A percentile compares a stretch with the other conserved stretches of the same genome.
phyloP scores from a whole-genome alignment of 345 rosid species.

The Arabidopsis suecica region DNA sequence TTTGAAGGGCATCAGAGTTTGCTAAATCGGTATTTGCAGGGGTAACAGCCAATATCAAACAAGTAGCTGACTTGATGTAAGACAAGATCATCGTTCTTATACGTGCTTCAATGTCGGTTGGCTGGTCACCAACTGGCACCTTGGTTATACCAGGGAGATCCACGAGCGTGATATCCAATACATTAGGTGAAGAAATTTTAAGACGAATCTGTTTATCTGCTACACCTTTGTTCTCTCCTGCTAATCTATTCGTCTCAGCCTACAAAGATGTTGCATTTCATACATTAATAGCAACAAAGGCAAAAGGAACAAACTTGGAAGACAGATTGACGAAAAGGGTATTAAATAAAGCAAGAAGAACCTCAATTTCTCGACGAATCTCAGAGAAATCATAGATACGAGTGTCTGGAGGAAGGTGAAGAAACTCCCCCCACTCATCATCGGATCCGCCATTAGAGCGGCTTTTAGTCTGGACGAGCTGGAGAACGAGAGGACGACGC shows the following conservation, averaged over 20 bases:
- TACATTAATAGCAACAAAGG: conserved; percentile 3
- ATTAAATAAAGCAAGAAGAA: conserved; percentile 18
- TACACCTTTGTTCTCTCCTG: conserved; percentile 66
- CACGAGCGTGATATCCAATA: conserved; percentile 66
- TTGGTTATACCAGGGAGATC: conserved; percentile 79
- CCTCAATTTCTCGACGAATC: conserved; percentile 97
- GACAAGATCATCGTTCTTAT: conserved; percentile 66
- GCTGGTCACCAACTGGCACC: conserved; percentile 82
- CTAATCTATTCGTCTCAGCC: conserved; percentile 73
- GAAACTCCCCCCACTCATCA: conserved; percentile 97
- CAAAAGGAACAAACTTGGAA: conserved; percentile 3
- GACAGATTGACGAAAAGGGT: neutral
- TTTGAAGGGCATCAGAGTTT: conserved; percentile 76
- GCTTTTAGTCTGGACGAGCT: conserved; percentile 84
- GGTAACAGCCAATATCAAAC: conserved; percentile 72
- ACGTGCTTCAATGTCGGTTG: conserved; percentile 61
- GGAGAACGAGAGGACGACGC: conserved; percentile 94
- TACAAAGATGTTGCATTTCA: conserved; percentile 32
- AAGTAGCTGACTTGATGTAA: conserved; percentile 53
- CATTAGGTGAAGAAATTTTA: conserved; percentile 64
- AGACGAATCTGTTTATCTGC: conserved; percentile 62
- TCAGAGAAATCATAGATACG: conserved; percentile 88
- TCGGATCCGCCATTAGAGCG: conserved; percentile 64
- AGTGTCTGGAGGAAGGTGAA: conserved; percentile 69
- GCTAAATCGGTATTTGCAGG: conserved; percentile 80